Conservation (phyloP, 2,329 filamentous ascomycete genomes). For the Clarireedia paspali region DNA sequence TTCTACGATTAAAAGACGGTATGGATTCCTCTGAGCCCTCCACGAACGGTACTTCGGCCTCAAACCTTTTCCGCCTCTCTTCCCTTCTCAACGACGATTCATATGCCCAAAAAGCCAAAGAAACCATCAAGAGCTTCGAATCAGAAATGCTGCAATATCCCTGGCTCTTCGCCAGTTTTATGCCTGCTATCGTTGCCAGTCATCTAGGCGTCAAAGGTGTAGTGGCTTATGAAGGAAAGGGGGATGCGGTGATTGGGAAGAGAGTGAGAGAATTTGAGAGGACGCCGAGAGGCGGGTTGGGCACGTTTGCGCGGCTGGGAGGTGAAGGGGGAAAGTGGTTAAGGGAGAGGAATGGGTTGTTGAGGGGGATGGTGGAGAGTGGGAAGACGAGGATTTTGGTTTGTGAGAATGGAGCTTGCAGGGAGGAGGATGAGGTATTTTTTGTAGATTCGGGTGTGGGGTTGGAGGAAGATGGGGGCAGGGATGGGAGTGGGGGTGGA, state of each 20-base stretch:
- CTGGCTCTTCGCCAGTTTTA: conserved; percentile 78
- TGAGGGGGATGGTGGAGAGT: conserved; percentile 28
- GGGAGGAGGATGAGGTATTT: conserved; percentile 28
- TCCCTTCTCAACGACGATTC: conserved; percentile 57
- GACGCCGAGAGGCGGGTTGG: conserved; percentile 23
- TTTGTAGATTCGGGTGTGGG: conserved; percentile 4
- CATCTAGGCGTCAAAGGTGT: conserved; percentile 56
- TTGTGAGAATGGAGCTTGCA: conserved; percentile 39
- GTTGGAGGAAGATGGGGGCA: background rate
- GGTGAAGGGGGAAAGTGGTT: conserved; percentile 35
- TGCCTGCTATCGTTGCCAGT: conserved; percentile 67
- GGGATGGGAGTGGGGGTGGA: background rate
- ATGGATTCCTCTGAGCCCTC: conserved; percentile 91
- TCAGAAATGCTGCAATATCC: conserved; percentile 89
- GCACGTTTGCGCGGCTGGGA: conserved; percentile 21
- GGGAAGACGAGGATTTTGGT: conserved; percentile 36
- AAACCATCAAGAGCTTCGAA: conserved; percentile 79
- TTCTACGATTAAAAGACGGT: conserved; percentile 86
- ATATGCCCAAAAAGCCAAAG: conserved; percentile 58
- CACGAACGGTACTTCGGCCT: conserved; percentile 78
- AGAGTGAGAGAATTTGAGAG: conserved; percentile 30
- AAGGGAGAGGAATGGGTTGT: conserved; percentile 39
- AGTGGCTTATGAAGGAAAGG: conserved; percentile 36
- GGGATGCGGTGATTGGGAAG: conserved; percentile 5
- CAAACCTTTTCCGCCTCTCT: conserved; percentile 77